phyloP scores from a whole-genome alignment of 352 stramenopile species.

The Globisporangium echinulatum region DNA sequence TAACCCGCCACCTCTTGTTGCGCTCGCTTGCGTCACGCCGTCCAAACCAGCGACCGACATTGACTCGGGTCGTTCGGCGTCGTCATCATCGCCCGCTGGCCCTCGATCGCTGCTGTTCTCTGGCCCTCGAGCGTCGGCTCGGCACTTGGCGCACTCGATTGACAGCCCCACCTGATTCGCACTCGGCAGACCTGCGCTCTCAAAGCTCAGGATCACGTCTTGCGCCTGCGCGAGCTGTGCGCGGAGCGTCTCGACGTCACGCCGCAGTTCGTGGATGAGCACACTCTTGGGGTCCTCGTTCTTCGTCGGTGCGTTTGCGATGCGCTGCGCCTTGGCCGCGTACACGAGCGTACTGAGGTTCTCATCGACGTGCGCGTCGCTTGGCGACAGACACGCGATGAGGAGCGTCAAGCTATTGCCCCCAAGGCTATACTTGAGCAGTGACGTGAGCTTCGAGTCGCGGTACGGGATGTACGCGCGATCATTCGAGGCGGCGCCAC shows the following conservation, averaged over 20 bases:
- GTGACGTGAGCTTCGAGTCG: slow-evolving; percentile 57
- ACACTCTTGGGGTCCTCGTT: slow-evolving; percentile 43
- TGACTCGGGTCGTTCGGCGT: too few species aligned
- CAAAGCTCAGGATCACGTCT: slow-evolving; percentile 35
- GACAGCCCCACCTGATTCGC: too few species aligned
- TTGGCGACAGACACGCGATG: slow-evolving; percentile 58
- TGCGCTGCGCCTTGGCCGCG: slow-evolving; percentile 43
- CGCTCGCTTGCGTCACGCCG: too few species aligned
- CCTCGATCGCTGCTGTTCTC: too few species aligned
- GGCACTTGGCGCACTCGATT: too few species aligned
- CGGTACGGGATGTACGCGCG: slow-evolving; percentile 45
- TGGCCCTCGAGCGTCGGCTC: too few species aligned
- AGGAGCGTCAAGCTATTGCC: slow-evolving; percentile 65
- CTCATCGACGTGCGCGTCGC: slow-evolving; percentile 42
- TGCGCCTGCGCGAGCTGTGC: slow-evolving; percentile 30
- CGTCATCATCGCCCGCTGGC: too few species aligned
- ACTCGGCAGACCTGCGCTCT: background rate
- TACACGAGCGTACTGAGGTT: slow-evolving; percentile 68
- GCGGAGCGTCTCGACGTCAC: slow-evolving; percentile 23
- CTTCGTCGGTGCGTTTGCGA: slow-evolving; percentile 45
- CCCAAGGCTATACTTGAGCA: slow-evolving; percentile 55
- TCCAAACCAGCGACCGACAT: too few species aligned
- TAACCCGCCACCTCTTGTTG: background rate
- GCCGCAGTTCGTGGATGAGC: slow-evolving; percentile 39
- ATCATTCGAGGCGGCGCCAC: background rate